Percentiles rank a stretch among this genome's conserved stretches.
Evolutionary conservation across 2,329 filamentous ascomycete genomes (phyloP).

Genomic region (Neofusicoccum ribis): DNA sequence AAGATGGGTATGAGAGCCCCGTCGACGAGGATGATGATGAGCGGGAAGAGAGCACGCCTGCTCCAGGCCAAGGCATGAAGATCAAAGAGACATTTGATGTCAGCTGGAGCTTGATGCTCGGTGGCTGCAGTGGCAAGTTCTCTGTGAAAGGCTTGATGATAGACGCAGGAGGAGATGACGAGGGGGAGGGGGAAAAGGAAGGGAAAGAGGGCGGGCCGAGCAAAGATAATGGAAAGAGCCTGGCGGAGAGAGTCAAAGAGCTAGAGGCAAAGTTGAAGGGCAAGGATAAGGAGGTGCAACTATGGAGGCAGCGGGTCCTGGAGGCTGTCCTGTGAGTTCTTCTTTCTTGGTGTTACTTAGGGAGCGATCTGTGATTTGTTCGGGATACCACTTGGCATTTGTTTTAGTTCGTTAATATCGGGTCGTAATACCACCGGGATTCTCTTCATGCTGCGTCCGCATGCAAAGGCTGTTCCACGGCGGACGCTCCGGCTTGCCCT

Average conservation of each 20-base stretch:
- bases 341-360: neutral
- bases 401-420: neutral
- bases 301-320: constrained; percentile 39
- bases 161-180: constrained; percentile 19
- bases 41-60: constrained; percentile 12
- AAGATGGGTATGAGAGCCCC: constrained; percentile 42
- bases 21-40: constrained; percentile 39
- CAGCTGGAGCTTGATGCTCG: constrained; percentile 44
- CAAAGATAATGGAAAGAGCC: neutral
- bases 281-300: constrained; percentile 36
- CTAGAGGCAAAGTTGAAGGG: constrained; percentile 33
- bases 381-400: constrained; percentile 10
- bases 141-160: constrained; percentile 41
- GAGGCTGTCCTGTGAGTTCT: constrained; percentile 38
- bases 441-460: neutral
- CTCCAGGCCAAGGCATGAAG: constrained; percentile 18
- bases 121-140: constrained; percentile 45
- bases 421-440: neutral
- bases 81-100: constrained; percentile 47
- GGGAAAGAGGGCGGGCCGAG: neutral
- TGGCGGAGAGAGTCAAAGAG: constrained; percentile 21
- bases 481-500: neutral
- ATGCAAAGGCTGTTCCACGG: neutral
- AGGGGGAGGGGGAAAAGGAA: constrained; percentile 8
- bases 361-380: neutral